These are phyloP conservation scores for Diplodia intermedia DNA, from an alignment of 2,329 filamentous ascomycete genomes.

Conservation along the genomic window DNA sequence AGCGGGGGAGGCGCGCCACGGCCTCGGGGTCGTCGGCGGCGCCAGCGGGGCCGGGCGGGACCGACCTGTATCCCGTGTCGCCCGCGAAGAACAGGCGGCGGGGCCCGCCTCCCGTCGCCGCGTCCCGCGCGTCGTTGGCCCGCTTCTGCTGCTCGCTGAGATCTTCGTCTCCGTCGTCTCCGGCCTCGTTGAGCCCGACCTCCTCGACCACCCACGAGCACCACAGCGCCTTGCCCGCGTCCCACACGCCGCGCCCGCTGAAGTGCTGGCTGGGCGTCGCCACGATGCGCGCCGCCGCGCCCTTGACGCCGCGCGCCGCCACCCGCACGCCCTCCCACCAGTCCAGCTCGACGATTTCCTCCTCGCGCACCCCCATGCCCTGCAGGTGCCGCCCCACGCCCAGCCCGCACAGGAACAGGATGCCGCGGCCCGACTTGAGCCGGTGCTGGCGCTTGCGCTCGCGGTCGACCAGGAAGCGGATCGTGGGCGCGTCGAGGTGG, in stretches of 20 bases:
- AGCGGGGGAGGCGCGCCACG: slow-evolving; percentile 49
- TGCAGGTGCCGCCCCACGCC: slow-evolving; percentile 49
- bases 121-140: too few relatives aligned
- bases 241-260: slow-evolving; percentile 52
- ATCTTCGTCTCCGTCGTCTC: neutral
- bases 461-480: slow-evolving; percentile 43
- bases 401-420: slow-evolving; percentile 51
- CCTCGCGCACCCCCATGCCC: slow-evolving; percentile 46
- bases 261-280: slow-evolving; percentile 59
- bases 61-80: slow-evolving; percentile 57
- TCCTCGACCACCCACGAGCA: slow-evolving; percentile 56
- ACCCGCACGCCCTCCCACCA: slow-evolving; percentile 58
- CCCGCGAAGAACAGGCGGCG: slow-evolving; percentile 51
- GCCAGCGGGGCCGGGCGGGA: slow-evolving; percentile 37
- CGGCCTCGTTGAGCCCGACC: neutral
- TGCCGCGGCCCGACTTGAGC: neutral
- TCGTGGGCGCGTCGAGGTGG: slow-evolving; percentile 58
- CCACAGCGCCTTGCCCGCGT: slow-evolving; percentile 55
- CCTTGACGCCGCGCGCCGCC: slow-evolving; percentile 44
- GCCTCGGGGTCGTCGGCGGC: slow-evolving; percentile 41
- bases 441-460: slow-evolving; percentile 3
- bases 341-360: slow-evolving; percentile 56
- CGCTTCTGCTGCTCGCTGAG: too few relatives aligned
- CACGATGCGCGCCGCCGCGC: slow-evolving; percentile 49
- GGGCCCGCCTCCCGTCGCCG: too few relatives aligned